Conservation (phyloP, 495 filamentous ascomycete species). For the Thermothielavioides terrestris region DNA sequence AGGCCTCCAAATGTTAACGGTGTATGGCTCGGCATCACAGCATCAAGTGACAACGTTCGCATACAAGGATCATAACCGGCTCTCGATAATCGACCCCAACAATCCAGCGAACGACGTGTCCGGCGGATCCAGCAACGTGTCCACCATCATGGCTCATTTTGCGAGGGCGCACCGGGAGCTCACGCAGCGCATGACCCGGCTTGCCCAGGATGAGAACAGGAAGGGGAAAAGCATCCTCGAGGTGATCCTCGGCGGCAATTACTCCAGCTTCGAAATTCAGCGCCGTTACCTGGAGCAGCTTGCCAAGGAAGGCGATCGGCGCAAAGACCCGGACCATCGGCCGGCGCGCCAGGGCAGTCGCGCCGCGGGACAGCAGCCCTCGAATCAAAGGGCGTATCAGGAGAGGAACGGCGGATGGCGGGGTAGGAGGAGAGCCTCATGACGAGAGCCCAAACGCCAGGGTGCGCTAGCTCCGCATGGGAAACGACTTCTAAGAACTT, state of each 20-base stretch:
- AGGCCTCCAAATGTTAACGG: slow-evolving; percentile 15
- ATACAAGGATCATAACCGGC: slow-evolving; percentile 43
- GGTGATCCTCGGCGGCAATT: slow-evolving; percentile 61
- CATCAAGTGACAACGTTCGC: slow-evolving; percentile 24
- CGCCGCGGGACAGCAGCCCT: background rate
- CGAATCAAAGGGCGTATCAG: background rate
- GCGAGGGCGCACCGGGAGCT: slow-evolving; percentile 50
- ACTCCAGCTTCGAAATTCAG: slow-evolving; percentile 57
- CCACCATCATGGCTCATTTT: slow-evolving; percentile 55
- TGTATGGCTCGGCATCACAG: slow-evolving; percentile 14
- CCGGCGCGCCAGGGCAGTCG: background rate
- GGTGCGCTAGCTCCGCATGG: too few species aligned
- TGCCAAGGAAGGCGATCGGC: slow-evolving; percentile 1
- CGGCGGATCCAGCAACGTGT: slow-evolving; percentile 61
- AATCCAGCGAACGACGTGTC: slow-evolving; percentile 75
- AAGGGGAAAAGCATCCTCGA: slow-evolving; percentile 50
- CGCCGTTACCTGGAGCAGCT: slow-evolving; percentile 38
- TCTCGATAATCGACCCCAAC: slow-evolving; percentile 87
- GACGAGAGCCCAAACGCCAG: background rate
- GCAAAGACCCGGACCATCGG: background rate
- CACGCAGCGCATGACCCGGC: slow-evolving; percentile 45
- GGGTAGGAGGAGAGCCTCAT: background rate
- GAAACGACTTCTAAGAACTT: slow-evolving; percentile 1
- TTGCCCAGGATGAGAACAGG: slow-evolving; percentile 13
- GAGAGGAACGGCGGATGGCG: background rate